Conservation (phyloP, 495 filamentous ascomycete genomes). For the Darksidea phi region DNA sequence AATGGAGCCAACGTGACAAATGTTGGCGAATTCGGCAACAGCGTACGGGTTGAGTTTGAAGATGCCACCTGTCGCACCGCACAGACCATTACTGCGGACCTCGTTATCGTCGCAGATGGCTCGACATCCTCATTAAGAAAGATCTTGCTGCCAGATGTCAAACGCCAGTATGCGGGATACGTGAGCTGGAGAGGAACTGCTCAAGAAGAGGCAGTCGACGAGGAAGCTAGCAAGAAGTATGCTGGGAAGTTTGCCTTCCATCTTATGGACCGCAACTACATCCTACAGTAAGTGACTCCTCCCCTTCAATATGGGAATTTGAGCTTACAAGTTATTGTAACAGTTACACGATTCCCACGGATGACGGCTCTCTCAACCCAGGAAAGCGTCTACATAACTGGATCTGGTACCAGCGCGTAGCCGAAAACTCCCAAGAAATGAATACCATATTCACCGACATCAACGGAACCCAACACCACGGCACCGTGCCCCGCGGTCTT, state of each 20-base stretch:
- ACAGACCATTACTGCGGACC: constrained; percentile 44
- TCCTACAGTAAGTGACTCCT: constrained; percentile 48
- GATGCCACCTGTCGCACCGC: constrained; percentile 38
- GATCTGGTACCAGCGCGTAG: constrained; percentile 57
- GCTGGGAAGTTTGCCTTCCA: background rate
- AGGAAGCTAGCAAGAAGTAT: constrained; percentile 33
- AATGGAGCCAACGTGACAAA: constrained; percentile 49
- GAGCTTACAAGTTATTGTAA: too few relatives aligned
- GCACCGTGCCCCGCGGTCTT: constrained; percentile 52
- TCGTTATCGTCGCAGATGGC: constrained; percentile 57
- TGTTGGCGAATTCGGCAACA: constrained; percentile 43
- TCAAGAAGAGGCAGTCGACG: constrained; percentile 42
- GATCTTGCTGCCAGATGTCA: constrained; percentile 47
- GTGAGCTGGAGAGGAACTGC: constrained; percentile 55
- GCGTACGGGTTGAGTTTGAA: constrained; percentile 45
- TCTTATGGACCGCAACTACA: constrained; percentile 40
- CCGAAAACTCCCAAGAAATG: constrained; percentile 46
- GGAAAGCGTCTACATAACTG: constrained; percentile 54
- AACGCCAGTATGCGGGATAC: constrained; percentile 56
- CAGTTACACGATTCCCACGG: constrained; percentile 54
- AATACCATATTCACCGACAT: constrained; percentile 54
- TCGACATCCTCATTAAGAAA: constrained; percentile 52
- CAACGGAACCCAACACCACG: constrained; percentile 45
- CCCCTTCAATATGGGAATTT: too few relatives aligned
- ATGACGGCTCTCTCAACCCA: constrained; percentile 47